phyloP scores from a whole-genome alignment of 2,329 filamentous ascomycete genomes.

The Phaeoacremonium minimum region DNA sequence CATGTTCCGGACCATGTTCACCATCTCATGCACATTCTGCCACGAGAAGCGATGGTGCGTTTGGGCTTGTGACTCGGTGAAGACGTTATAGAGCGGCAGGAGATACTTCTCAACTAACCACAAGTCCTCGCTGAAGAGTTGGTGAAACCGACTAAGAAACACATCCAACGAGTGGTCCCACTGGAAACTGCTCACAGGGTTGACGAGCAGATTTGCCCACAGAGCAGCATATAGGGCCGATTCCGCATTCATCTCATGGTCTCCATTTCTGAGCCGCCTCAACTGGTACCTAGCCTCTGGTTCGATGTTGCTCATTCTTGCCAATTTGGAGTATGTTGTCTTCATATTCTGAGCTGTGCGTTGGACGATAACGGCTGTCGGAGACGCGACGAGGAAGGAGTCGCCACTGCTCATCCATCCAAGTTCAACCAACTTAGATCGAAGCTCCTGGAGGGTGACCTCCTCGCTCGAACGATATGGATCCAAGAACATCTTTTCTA shows the following conservation, averaged over 20 bases:
- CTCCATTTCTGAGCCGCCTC: conserved; percentile 35
- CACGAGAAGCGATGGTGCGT: conserved; percentile 22
- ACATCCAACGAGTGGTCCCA: conserved; percentile 60
- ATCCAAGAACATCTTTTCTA: conserved; percentile 72
- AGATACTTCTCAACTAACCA: conserved; percentile 67
- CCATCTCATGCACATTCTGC: conserved; percentile 29
- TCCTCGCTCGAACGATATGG: conserved; percentile 71
- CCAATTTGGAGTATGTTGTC: conserved; percentile 56
- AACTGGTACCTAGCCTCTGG: conserved; percentile 25
- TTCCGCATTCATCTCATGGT: conserved; percentile 52
- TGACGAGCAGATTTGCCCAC: conserved; percentile 64
- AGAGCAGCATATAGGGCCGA: conserved; percentile 66
- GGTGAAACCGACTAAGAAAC: conserved; percentile 60
- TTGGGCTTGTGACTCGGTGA: conserved; percentile 20
- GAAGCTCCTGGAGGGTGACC: conserved; percentile 55
- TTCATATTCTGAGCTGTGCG: conserved; percentile 79
- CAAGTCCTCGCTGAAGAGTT: conserved; percentile 66
- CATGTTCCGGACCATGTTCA: conserved; percentile 35
- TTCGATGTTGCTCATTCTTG: conserved; percentile 12
- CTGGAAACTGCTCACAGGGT: conserved; percentile 38
- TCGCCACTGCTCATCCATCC: conserved; percentile 36
- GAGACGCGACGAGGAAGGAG: conserved; percentile 59
- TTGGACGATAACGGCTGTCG: conserved; percentile 63
- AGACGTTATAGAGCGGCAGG: conserved; percentile 53
- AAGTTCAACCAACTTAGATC: conserved; percentile 49